Base-by-base conservation (phyloP, 495 filamentous ascomycete species). In the Astrothelium subdiscretum region DNA sequence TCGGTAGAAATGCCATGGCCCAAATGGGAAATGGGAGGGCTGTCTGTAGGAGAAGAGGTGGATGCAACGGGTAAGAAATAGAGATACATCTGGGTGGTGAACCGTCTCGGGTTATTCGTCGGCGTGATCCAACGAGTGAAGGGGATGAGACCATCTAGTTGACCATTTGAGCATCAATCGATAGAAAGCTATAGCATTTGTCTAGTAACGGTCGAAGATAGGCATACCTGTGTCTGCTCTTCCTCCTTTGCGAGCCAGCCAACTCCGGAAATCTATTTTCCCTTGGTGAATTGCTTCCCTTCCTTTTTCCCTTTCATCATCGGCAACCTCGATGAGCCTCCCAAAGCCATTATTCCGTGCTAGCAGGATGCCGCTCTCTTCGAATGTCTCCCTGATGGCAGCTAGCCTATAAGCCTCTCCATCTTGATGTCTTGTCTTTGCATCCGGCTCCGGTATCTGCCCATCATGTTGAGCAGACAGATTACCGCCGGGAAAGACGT, bases 401-500 rank as follows among this genome's bases (percentile, higher is more conserved):
- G 84, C 91, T 15, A 87, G 72, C 12, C 91, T 77, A 67, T 96
- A 96, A 6, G 80, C 79, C 20, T 75, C 69, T 3, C 81, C 81
- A 70, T 95, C 90, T 6, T 78, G 70, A 70, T 95, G 89, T 13
- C 84, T 70, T n/a, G 71, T 71, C 0, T 68, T 64, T 38, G 73
- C 69, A 5, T 78, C 75, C 0, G 77, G 69, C 0, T 72, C 68
- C 5, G 84, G 83, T 31, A 85, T 77, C 0, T 73, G 64, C 8
- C 86, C 89, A 62, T 96, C 90, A 62, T 90, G 85, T 44, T 83
- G 81, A 0, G 74, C 59, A 0, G 87, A 87, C 8, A 95, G 76
- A 65, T 94, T 91, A 0, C 94, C 94, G n/a, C 94, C 94, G 0
- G 94, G 94, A 68, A 98, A 98, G 62, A 98, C 94, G 70, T 97